Evolutionary conservation across 2,329 filamentous ascomycete species (phyloP).

Genomic region (Exophiala alcalophila): DNA sequence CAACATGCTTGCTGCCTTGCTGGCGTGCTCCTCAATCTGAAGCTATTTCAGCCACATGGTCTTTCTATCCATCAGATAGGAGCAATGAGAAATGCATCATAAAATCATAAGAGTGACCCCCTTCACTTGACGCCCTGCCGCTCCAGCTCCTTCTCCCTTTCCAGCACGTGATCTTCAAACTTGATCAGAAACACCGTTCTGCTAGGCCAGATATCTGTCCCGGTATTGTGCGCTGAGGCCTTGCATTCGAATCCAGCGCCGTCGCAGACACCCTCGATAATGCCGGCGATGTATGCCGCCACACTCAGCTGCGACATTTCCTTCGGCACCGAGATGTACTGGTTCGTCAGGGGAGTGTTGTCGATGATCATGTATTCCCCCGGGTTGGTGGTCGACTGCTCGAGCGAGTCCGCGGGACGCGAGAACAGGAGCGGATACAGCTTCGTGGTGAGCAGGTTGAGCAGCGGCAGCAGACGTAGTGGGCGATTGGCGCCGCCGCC

Average conservation of each 20-base stretch:
- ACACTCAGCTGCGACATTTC: conserved; percentile 98
- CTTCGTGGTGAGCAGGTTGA: conserved; percentile 91
- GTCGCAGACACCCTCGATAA: conserved; percentile 94
- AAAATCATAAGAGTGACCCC: no score
- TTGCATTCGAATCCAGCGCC: conserved; percentile 84
- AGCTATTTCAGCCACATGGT: no score
- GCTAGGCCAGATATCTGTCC: conserved; percentile 83
- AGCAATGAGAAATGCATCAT: no score
- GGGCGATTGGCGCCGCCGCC: conserved; percentile 66
- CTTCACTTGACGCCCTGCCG: conserved; percentile 52
- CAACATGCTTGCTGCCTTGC: no score
- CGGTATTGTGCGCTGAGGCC: conserved; percentile 79
- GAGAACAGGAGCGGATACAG: conserved; percentile 91
- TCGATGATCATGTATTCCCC: conserved; percentile 99
- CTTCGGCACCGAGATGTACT: conserved; percentile 85
- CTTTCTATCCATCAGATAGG: no score
- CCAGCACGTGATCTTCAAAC: conserved; percentile 86
- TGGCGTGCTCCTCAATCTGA: no score
- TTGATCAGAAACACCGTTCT: conserved; percentile 95
- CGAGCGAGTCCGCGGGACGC: conserved; percentile 85
- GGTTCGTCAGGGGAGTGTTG: conserved; percentile 94
- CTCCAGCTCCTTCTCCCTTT: conserved; percentile 79
- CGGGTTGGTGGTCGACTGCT: conserved; percentile 80
- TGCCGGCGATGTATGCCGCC: conserved; percentile 89
- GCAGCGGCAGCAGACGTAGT: conserved; percentile 80